phyloP scores from a whole-genome alignment of 192 early-diverging fungal species.

The Coemansia javaensis region DNA sequence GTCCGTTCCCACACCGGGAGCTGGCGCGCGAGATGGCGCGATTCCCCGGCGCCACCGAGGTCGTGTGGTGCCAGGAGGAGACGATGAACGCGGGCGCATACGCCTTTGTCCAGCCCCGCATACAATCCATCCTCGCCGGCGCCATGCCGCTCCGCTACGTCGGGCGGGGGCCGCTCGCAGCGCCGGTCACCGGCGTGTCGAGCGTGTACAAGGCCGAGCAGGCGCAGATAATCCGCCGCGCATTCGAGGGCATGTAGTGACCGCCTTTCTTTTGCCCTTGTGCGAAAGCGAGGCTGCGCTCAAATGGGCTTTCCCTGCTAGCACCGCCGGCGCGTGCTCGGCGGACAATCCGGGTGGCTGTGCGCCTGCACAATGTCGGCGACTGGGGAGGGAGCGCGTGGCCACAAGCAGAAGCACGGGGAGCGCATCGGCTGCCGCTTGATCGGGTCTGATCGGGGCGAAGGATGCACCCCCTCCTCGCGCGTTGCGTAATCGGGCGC shows the following conservation, averaged over 20 bases:
- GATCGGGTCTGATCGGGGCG: too few relatives aligned
- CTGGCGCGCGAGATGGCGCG: slow-evolving; percentile 58
- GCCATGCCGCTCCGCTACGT: slow-evolving; percentile 56
- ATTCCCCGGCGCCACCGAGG: slow-evolving; percentile 62
- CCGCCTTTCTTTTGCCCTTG: background rate
- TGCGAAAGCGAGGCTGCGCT: too few relatives aligned
- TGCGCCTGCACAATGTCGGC: too few relatives aligned
- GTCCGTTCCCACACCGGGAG: slow-evolving; percentile 80
- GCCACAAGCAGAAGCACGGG: too few relatives aligned
- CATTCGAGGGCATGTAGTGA: slow-evolving; percentile 24
- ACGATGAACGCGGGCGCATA: slow-evolving; percentile 91
- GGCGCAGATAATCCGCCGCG: slow-evolving; percentile 53
- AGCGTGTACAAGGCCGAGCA: slow-evolving; percentile 66
- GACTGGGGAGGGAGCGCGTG: too few relatives aligned
- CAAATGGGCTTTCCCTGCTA: too few relatives aligned
- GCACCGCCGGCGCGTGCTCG: too few relatives aligned
- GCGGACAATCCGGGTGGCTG: too few relatives aligned
- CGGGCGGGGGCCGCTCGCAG: slow-evolving; percentile 67
- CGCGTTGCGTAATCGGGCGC: too few relatives aligned
- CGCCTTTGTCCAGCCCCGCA: slow-evolving; percentile 79
- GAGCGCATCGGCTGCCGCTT: too few relatives aligned
- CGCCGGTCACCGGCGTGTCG: slow-evolving; percentile 76
- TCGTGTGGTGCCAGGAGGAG: slow-evolving; percentile 85
- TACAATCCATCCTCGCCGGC: slow-evolving; percentile 68
- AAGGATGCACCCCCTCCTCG: too few relatives aligned